These are phyloP conservation scores for Ganoderma sinense DNA, from an alignment of 1,284 basidiomycete species.

Conservation along the genomic window DNA sequence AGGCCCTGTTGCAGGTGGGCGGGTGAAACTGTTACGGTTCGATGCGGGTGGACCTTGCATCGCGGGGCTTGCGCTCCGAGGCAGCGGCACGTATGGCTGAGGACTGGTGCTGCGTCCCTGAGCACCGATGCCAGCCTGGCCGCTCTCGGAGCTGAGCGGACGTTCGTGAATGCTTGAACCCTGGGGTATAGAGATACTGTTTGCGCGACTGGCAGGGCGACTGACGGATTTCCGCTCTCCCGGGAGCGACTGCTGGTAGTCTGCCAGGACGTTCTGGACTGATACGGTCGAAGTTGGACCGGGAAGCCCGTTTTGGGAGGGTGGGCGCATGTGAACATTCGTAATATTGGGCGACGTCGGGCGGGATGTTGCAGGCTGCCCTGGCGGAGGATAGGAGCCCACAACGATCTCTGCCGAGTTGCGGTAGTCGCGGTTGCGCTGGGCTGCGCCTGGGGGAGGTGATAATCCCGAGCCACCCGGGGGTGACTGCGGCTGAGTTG, in stretches of 20 bases:
- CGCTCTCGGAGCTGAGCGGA: conserved; percentile 61
- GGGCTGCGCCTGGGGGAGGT: conserved; percentile 33
- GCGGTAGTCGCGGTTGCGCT: conserved; percentile 57
- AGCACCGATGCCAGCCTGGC: conserved; percentile 83
- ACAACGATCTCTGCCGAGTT: conserved; percentile 77
- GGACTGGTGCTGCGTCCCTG: conserved; percentile 74
- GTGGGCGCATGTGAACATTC: conserved; percentile 80
- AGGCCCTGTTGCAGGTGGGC: conserved; percentile 28
- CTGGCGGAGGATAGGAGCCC: conserved; percentile 65
- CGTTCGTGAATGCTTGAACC: conserved; percentile 49
- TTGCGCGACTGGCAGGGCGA: conserved; percentile 43
- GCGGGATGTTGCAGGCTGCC: conserved; percentile 53
- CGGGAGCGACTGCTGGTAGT: conserved; percentile 88
- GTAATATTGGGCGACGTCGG: conserved; percentile 79
- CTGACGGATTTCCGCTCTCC: conserved; percentile 77
- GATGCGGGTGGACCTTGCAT: conserved; percentile 19
- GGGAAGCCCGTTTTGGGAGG: conserved; percentile 48
- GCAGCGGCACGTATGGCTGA: conserved; percentile 51
- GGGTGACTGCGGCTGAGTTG: conserved; percentile 41
- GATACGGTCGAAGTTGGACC: conserved; percentile 52
- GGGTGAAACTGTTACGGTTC: conserved; percentile 34
- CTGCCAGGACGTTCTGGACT: conserved; percentile 76
- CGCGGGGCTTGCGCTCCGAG: conserved; percentile 57
- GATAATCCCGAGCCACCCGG: conserved; percentile 33
- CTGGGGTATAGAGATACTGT: conserved; percentile 37